Evolutionary conservation across 495 filamentous ascomycete genomes (phyloP).

Genomic region (Talaromyces adpressus): DNA sequence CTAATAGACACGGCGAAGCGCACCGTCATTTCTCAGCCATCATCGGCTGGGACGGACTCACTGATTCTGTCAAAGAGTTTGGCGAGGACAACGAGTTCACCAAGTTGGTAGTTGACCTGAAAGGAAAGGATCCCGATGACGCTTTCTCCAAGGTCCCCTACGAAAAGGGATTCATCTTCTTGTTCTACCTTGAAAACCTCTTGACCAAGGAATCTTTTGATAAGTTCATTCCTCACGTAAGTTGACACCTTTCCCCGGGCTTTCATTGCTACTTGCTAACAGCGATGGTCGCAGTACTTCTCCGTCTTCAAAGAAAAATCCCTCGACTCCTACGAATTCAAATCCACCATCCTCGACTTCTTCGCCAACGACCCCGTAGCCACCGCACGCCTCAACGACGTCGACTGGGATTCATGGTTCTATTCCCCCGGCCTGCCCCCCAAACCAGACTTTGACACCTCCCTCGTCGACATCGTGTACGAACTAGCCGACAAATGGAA

Average conservation of each 20-base stretch:
- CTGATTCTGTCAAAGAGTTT: conserved; percentile 69
- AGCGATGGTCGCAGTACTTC: conserved; percentile 56
- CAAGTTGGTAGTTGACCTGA: conserved; percentile 76
- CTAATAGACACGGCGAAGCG: conserved; percentile 58
- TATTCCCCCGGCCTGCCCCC: conserved; percentile 79
- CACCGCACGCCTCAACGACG: conserved; percentile 54
- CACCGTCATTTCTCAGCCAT: conserved; percentile 91
- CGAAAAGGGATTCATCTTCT: conserved; percentile 68
- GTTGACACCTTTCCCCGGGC: conserved; percentile 9
- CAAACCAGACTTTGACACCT: conserved; percentile 85
- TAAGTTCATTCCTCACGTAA: conserved; percentile 80
- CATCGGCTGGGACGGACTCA: conserved; percentile 54
- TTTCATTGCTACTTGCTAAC: too few species aligned
- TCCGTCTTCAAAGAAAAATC: conserved; percentile 71
- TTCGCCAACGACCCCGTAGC: conserved; percentile 62
- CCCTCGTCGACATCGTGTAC: conserved; percentile 80
- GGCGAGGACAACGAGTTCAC: conserved; percentile 86
- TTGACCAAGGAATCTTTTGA: conserved; percentile 84
- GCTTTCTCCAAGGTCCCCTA: conserved; percentile 81
- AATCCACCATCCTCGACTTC: conserved; percentile 76
- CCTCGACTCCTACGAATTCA: conserved; percentile 89
- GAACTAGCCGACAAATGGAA: conserved; percentile 75
- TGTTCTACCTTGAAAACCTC: conserved; percentile 78
- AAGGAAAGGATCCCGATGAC: conserved; percentile 91
- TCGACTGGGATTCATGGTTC: conserved; percentile 89